Base-by-base conservation (phyloP, 2,329 filamentous ascomycete species). In the Knoxdaviesia capensis region DNA sequence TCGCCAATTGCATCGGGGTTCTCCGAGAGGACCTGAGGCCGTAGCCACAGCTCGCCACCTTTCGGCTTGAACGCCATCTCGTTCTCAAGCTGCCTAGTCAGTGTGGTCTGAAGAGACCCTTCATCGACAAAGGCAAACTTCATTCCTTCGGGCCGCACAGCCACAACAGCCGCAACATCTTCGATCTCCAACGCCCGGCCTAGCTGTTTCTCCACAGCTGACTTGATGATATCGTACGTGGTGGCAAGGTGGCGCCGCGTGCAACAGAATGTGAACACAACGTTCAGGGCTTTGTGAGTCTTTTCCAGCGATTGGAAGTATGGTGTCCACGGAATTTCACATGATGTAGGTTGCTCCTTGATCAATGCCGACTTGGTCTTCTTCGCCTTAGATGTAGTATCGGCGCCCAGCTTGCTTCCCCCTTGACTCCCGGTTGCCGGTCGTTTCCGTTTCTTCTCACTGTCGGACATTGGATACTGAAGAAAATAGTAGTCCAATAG, bases 181-280 rank as follows among this genome's bases (percentile, higher is more conserved):
- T 81, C 76, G 20, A 90, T 61, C 0, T 65, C 65, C 36, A 98
- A 59, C 11, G 75, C 64, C 29, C 73, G 69, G 51, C 80, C 78
- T 46, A 77, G 86, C 53, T 94, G 85, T 0, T 72, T 73, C 57
- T 94, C 85, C 1, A 96, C 88, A 0, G 88, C 74, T 6, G 75
- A 71, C 50, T 78, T 85, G 39, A 98, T 81, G 5, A 80, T 94
- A 10, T 90, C 81, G 49, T 94, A 85, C 0, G 88, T 94, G 0
- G 90, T 96, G 1, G 83, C 77, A 31, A 96, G 69, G 52, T 96
- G 83, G 38, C 90, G 77, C 36, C 28, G 11, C 1, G 88, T 88
- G 54, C 78, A 90, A 61, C 85, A 93, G 54, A 98, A 96, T 0
- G 90, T 96, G 52, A 85, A 94, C 1, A 96, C 85, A 2, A 96